Conservation (phyloP, 108 stramenopile species). For the Fragilaria crotonensis region DNA sequence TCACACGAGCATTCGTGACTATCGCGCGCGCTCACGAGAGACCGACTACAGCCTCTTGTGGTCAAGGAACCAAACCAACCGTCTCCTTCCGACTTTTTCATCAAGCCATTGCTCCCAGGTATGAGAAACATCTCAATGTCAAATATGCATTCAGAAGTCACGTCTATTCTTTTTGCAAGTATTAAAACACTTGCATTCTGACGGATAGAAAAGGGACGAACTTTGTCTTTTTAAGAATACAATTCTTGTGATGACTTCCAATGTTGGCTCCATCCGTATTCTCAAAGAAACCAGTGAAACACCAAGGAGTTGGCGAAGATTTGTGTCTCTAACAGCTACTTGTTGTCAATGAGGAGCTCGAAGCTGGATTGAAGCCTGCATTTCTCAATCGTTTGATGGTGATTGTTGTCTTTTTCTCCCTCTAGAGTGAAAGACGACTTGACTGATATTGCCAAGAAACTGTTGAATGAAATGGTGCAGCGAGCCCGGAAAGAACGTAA, state of each 20-base stretch:
- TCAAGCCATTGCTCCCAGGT: constrained; percentile 53
- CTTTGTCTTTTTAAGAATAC: constrained; percentile 91
- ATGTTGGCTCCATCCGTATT: constrained; percentile 86
- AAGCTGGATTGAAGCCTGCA: constrained; percentile 89
- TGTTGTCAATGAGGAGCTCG: constrained; percentile 89
- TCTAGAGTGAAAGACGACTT: constrained; percentile 67
- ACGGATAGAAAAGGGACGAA: constrained; percentile 97
- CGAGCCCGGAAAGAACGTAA: constrained; percentile 57
- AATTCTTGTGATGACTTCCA: constrained; percentile 95
- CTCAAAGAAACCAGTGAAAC: constrained; percentile 43
- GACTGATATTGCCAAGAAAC: constrained; percentile 57
- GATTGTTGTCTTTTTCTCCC: constrained; percentile 90
- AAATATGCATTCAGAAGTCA: constrained; percentile 88
- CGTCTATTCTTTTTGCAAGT: constrained; percentile 93
- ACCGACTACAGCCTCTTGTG: constrained; percentile 78
- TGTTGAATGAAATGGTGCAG: constrained; percentile 46
- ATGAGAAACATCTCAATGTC: constrained; percentile 69
- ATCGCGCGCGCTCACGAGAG: constrained; percentile 83
- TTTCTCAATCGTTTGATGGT: constrained; percentile 98
- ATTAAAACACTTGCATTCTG: constrained; percentile 94
- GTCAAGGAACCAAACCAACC: constrained; percentile 81
- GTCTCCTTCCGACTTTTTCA: constrained; percentile 74
- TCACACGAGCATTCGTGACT: constrained; percentile 86
- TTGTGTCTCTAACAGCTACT: constrained; percentile 59
- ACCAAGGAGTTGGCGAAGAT: constrained; percentile 21